Conservation (phyloP, 108 stramenopile genomes). For the Cyclotella distinguenda region DNA sequence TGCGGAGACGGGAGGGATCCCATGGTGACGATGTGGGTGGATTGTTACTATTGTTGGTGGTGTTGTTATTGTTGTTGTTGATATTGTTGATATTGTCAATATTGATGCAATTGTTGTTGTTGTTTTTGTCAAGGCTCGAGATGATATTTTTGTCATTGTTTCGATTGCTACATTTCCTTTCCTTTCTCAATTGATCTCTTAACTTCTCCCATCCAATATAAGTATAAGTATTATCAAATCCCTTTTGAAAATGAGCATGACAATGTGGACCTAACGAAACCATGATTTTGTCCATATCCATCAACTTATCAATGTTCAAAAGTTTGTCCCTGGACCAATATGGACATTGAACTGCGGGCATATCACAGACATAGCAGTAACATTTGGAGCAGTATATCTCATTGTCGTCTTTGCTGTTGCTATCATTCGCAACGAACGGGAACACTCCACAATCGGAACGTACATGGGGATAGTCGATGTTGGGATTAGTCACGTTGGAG, state of each 20-base stretch:
- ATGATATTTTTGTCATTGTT: too few species aligned
- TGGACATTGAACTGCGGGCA: conserved; percentile 43
- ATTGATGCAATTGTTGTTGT: too few species aligned
- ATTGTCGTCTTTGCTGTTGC: conserved; percentile 9
- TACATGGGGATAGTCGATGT: conserved; percentile 59
- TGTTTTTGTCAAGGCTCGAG: too few species aligned
- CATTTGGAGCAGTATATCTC: conserved; percentile 60
- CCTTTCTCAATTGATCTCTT: background rate
- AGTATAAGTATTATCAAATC: too few species aligned
- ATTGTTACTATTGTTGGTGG: too few species aligned
- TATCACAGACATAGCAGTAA: conserved; percentile 67
- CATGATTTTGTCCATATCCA: background rate
- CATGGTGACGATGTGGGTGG: too few species aligned
- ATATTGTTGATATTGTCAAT: too few species aligned
- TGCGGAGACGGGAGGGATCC: too few species aligned
- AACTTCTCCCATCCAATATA: conserved; percentile 3
- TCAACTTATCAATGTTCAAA: background rate
- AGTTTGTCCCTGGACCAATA: conserved; percentile 35
- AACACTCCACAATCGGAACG: conserved; percentile 52
- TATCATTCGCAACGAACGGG: conserved; percentile 7
- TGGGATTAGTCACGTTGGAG: conserved; percentile 54
- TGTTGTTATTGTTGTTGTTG: too few species aligned
- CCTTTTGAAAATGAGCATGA: conserved; percentile 21
- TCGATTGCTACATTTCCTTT: too few species aligned
- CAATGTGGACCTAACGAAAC: conserved; percentile 18